Base-by-base conservation (phyloP, 139 green algal genomes). In the Microglena sp. region DNA sequence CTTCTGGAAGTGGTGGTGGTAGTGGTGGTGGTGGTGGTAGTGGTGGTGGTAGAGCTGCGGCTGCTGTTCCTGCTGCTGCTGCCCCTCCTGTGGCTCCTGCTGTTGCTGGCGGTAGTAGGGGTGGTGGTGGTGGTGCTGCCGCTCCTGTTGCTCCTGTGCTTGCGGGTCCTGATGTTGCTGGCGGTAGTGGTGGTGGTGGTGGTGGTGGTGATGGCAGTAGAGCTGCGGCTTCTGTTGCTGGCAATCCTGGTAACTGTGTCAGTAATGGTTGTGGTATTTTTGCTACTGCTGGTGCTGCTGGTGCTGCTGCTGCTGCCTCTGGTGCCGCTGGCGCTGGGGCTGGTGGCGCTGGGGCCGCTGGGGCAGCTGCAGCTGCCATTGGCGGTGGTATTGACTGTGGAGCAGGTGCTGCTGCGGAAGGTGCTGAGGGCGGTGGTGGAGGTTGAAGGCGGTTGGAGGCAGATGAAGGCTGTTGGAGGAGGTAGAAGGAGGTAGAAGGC, bases 161-260 rank as follows among this genome's bases (percentile, higher is more conserved):
- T 60, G 43, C 66, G 30, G 65, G 22, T 66, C 57, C 56, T 3
- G 1, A 11, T 72, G 66, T 36, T 35, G 40, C 43, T 60, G 28
- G 11, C 15, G 15, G 11, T 50, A 18, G 15, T 18, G 15, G 15
- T 50, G 40, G 15, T 50, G 40, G 15, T 50, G 40, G 15, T 50
- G 40, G 15, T 50, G 40, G 15, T 50, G 40, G 15, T 18, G 40
- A 11, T 50, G 40, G 15, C 15, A 11, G 15, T 50, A 18, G 15
- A 50, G 15, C 40, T 50, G 40, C 40, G 11, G 40, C 40, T 50
- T 18, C 40, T 50, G 40, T 18, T 50, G 40, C 40, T 50, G 40
- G 40, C 40, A 18, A 11, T 50, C 15, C 40, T 50, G 40, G 40
- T 50, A 18, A 18, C 18, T 11, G 40, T 50, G 40, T 18, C 18